Conservation (phyloP, 2,329 filamentous ascomycete species). For the Ascochyta clinopodiicola region DNA sequence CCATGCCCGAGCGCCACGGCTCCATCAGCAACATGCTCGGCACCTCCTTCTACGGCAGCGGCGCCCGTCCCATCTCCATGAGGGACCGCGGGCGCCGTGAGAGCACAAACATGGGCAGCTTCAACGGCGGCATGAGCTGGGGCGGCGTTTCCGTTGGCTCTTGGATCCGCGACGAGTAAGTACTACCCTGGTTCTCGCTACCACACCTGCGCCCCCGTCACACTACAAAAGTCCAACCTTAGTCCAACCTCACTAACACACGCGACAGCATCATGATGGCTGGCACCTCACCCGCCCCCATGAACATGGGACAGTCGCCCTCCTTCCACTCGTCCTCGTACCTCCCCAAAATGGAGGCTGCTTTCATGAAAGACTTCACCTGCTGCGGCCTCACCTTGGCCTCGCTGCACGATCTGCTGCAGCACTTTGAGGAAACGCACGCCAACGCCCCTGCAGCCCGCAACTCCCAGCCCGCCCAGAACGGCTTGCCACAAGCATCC, state of each 20-base stretch:
- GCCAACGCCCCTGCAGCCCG: conserved; percentile 69
- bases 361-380: conserved; percentile 96
- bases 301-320: conserved; percentile 74
- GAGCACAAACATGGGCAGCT: conserved; percentile 66
- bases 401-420: conserved; percentile 90
- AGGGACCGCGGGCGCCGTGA: conserved; percentile 63
- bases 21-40: conserved; percentile 58
- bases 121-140: conserved; percentile 89
- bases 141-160: conserved; percentile 94
- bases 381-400: conserved; percentile 91
- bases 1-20: conserved; percentile 58
- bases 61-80: conserved; percentile 67
- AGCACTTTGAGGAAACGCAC: conserved; percentile 96
- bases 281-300: conserved; percentile 89
- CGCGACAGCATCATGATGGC: conserved; percentile 84
- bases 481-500: conserved; percentile 42
- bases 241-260: conserved; percentile 27
- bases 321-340: conserved; percentile 97
- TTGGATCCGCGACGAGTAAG: conserved; percentile 98
- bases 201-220: neutral
- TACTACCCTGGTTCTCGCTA: conserved; percentile 35
- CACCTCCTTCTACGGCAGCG: conserved; percentile 62
- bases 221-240: neutral
- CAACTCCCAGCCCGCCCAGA: conserved; percentile 58
- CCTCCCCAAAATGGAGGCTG: conserved; percentile 92